Evolutionary conservation across 345 rosid genomes (phyloP).

Genomic region (Erysimum cheiranthoides): DNA sequence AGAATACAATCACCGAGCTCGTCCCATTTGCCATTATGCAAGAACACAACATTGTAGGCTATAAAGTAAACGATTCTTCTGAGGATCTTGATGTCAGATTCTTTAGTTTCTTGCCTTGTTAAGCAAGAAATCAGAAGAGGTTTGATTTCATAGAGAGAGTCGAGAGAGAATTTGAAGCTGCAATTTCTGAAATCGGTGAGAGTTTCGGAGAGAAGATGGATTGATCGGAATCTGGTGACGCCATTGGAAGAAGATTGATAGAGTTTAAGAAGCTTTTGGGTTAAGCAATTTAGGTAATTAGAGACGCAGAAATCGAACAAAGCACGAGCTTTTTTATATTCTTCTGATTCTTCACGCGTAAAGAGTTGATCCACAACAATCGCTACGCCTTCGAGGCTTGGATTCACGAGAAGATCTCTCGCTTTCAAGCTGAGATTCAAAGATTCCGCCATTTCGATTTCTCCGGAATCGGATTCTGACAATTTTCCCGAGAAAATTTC

Average conservation of each 20-base stretch:
- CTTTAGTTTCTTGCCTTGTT: background rate
- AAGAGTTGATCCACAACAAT: background rate
- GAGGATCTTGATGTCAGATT: conserved; percentile 7
- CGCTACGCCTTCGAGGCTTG: background rate
- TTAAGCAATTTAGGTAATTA: background rate
- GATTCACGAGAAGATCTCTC: background rate
- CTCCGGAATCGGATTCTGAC: background rate
- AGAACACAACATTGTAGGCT: background rate
- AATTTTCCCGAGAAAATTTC: background rate
- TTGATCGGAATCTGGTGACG: background rate
- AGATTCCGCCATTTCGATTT: background rate
- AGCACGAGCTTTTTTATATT: background rate
- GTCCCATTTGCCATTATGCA: conserved; percentile 13
- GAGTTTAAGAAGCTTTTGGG: background rate
- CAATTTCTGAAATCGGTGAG: background rate
- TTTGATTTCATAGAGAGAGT: conserved; percentile 1
- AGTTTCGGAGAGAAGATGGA: background rate
- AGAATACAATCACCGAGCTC: conserved; percentile 34
- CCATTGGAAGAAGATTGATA: background rate
- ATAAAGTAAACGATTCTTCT: conserved; percentile 1
- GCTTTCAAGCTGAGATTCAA: background rate
- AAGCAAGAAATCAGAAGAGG: conserved; percentile 1
- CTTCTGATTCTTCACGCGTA: background rate
- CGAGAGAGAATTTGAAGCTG: background rate
- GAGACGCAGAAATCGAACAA: background rate